A percentile compares a stretch with the other conserved stretches of the same genome.
Evolutionary conservation across 106 monocot species (phyloP).

Genomic region (Platanthera zijinensis): DNA sequence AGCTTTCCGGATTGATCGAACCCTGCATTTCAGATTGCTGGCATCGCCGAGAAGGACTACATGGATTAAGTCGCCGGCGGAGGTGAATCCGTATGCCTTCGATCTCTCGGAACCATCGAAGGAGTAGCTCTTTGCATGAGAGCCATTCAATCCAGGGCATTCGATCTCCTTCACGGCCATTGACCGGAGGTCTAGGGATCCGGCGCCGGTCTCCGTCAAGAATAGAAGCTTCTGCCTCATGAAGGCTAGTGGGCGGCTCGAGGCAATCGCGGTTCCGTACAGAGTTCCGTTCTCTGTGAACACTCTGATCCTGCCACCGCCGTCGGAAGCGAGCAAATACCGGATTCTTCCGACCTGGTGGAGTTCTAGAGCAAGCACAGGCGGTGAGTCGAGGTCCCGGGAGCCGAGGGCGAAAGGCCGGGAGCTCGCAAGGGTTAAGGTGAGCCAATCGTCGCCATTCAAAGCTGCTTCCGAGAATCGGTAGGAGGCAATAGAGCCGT

Average conservation of each 20-base stretch:
- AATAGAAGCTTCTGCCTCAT: constrained; percentile 69
- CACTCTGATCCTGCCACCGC: constrained; percentile 56
- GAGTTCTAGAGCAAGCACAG: constrained; percentile 50
- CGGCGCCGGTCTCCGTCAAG: constrained; percentile 77
- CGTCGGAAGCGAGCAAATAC: constrained; percentile 52
- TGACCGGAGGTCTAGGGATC: constrained; percentile 67
- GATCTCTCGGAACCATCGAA: constrained; percentile 65
- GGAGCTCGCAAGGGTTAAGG: constrained; percentile 29
- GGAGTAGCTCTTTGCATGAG: constrained; percentile 41
- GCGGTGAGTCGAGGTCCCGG: constrained; percentile 28
- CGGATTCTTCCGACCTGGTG: constrained; percentile 45
- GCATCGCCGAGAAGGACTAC: constrained; percentile 61
- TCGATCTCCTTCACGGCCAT: constrained; percentile 64
- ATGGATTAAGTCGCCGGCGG: constrained; percentile 51
- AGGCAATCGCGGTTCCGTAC: constrained; percentile 54
- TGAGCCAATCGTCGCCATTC: constrained; percentile 53
- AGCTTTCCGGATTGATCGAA: constrained; percentile 49
- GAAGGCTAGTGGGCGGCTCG: constrained; percentile 57
- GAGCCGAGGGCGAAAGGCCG: constrained; percentile 28
- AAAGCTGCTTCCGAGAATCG: constrained; percentile 43
- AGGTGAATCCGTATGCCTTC: constrained; percentile 89
- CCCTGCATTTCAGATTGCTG: constrained; percentile 71
- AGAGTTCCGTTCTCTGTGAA: constrained; percentile 78
- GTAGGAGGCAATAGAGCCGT: constrained; percentile 67
- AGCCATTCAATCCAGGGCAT: constrained; percentile 86